Percentiles rank a stretch among this genome's conserved stretches.
Conservation (phyloP, 306 rosid genomes). For the Ormosia semicastrata region DNA sequence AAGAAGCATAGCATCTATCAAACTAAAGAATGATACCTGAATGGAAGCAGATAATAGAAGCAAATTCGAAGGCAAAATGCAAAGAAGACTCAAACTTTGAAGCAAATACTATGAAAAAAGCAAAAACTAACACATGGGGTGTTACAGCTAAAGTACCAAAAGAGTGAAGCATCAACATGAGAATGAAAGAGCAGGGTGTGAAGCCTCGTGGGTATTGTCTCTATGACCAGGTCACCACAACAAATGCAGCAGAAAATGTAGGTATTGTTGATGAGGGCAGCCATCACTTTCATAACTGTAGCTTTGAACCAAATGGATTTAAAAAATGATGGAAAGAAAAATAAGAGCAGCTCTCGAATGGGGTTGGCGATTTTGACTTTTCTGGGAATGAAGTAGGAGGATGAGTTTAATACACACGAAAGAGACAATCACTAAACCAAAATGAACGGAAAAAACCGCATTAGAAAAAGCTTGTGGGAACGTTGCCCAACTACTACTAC, state of each 20-base stretch:
- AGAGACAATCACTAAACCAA: background rate
- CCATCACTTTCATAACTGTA: slow-evolving; percentile 39
- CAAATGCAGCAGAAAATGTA: slow-evolving; percentile 13
- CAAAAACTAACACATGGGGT: background rate
- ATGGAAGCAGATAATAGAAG: background rate
- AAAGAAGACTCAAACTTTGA: background rate
- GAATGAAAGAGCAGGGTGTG: background rate
- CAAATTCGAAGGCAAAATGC: background rate
- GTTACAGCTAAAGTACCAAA: background rate
- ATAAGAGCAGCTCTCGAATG: background rate
- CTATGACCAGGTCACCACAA: slow-evolving; percentile 46
- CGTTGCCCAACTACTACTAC: background rate
- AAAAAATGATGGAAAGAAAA: background rate
- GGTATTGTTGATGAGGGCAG: slow-evolving; percentile 10
- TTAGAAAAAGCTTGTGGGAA: background rate
- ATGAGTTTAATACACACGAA: background rate
- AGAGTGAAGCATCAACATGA: background rate
- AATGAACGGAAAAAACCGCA: background rate
- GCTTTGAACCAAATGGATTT: background rate
- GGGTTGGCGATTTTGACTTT: slow-evolving; percentile 41
- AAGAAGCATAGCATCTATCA: background rate
- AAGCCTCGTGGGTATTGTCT: background rate
- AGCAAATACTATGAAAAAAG: background rate
- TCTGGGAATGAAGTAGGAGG: background rate
- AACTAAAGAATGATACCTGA: background rate